phyloP scores from a whole-genome alignment of 805 yeast genomes.

The Starmerella khaoyaiensis region DNA sequence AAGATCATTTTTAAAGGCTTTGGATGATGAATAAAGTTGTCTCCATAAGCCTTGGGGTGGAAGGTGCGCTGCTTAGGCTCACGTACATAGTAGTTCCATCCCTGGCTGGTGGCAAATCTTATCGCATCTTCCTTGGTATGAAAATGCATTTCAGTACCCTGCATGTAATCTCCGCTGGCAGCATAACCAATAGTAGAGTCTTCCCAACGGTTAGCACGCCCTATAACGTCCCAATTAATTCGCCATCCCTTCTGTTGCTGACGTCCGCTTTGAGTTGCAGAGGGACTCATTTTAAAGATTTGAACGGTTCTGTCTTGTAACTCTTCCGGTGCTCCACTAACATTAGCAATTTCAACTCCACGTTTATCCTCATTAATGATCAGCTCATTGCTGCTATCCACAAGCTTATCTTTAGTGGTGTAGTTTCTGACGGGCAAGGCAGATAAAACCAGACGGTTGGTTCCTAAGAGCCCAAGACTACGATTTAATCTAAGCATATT shows the following conservation, averaged over 20 bases:
- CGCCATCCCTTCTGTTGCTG: constrained; percentile 43
- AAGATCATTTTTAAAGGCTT: constrained; percentile 69
- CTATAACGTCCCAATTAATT: constrained; percentile 70
- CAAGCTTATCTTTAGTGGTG: constrained; percentile 7
- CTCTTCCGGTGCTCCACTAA: constrained; percentile 59
- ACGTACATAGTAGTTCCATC: constrained; percentile 72
- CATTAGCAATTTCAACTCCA: constrained; percentile 9
- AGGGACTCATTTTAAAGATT: constrained; percentile 61
- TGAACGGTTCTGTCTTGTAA: constrained; percentile 53
- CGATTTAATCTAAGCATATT: no score
- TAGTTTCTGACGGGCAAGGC: constrained; percentile 3
- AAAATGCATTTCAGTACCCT: constrained; percentile 63
- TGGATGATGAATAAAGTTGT: constrained; percentile 53
- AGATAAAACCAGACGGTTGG: not conserved
- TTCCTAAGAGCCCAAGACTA: no score
- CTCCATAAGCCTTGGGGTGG: constrained; percentile 60
- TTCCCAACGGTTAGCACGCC: constrained; percentile 75
- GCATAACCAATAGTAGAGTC: constrained; percentile 81
- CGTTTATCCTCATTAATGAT: constrained; percentile 12
- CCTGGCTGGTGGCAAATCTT: constrained; percentile 68
- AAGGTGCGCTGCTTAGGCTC: constrained; percentile 68
- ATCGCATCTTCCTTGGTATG: constrained; percentile 65
- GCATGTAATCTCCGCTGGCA: constrained; percentile 63
- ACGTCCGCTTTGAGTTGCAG: constrained; percentile 68
- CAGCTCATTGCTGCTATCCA: constrained; percentile 13